Evolutionary conservation across 495 filamentous ascomycete species (phyloP).

Genomic region (Lepidopterella palustris): DNA sequence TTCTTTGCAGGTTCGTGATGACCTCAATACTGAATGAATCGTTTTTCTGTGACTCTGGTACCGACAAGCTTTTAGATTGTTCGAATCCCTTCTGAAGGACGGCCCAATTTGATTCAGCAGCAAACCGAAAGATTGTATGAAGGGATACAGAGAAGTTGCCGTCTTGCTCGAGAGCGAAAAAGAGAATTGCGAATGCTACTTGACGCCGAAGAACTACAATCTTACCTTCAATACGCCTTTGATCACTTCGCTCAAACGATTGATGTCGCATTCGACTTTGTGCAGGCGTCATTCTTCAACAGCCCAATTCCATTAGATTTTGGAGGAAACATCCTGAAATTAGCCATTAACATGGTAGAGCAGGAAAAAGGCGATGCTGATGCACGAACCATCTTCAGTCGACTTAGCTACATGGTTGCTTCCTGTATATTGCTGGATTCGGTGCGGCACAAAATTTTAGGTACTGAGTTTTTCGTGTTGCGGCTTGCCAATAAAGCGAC

Average conservation of each 20-base stretch:
- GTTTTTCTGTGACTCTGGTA: neutral
- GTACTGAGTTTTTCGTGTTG: neutral
- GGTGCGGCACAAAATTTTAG: constrained; percentile 15
- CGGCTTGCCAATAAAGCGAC: neutral
- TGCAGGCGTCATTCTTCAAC: constrained; percentile 33
- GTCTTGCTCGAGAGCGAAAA: constrained; percentile 17
- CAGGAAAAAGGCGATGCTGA: neutral
- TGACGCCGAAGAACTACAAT: constrained; percentile 32
- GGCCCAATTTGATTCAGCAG: constrained; percentile 9
- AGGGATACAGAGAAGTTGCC: neutral
- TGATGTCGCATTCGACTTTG: constrained; percentile 40
- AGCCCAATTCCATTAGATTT: constrained; percentile 40
- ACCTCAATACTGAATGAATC: neutral
- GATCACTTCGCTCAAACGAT: constrained; percentile 34
- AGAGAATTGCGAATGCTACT: constrained; percentile 28
- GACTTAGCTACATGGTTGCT: constrained; percentile 32
- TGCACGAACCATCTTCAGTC: constrained; percentile 19
- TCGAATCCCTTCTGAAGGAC: constrained; percentile 23
- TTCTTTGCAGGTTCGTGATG: neutral
- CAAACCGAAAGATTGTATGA: constrained; percentile 1
- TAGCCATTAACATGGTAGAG: constrained; percentile 19
- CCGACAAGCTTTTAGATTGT: constrained; percentile 21
- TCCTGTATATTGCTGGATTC: constrained; percentile 35
- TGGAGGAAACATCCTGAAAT: constrained; percentile 32
- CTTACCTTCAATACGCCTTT: constrained; percentile 37